Evolutionary conservation across 2,329 filamentous ascomycete species (phyloP), one percentile per base, ranked within the genome.

Genomic region (Dothistroma pini): DNA sequence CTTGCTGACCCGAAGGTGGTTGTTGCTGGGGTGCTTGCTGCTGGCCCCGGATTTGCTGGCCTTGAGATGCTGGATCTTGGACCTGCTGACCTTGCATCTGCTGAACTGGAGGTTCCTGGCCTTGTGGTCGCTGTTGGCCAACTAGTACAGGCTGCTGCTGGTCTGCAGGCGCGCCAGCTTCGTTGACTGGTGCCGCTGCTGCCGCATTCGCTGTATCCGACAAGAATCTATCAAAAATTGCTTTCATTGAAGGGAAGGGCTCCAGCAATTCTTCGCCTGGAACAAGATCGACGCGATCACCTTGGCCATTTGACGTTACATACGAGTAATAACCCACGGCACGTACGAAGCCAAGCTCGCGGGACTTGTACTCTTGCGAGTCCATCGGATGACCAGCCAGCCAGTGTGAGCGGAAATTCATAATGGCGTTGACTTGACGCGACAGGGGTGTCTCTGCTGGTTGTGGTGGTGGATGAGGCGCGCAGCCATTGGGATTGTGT

Each of bases 221-320:
- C 51, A 21, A 29, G 51, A 53, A 53, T n/a, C 19, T n/a, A n/a
- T 59, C 57, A 44, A 59, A 59, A 34, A 59, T 59, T 12, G 51
- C 52, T 35, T 56, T 59, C 8, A 59, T 34, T 0, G 57, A 34
- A 6, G 41, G 25, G 14, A 49, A 59, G 4, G 57, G 57, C 32
- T 59, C 57, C 14, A 16, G 44, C n/a, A 34, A 22, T 25, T 59
- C 57, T 29, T 59, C 57, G 9, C 32, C 51, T 9, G 44, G 34
- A 4, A 49, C 41, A n/a, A 41, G 5, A 4, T 47, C 44, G 8
- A 29, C 41, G 9, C 14, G n/a, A 11, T 57, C 41, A 25, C 55
- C 55, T 25, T 29, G 21, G 32, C 41, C 41, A 34, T 54, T 41
- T 29, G 44, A 59, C 4, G 51, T 53, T 4, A 50, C 22, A 6